These are phyloP conservation scores for Aspergillus latus DNA, from an alignment of 2,329 filamentous ascomycete species.

Conservation along the genomic window DNA sequence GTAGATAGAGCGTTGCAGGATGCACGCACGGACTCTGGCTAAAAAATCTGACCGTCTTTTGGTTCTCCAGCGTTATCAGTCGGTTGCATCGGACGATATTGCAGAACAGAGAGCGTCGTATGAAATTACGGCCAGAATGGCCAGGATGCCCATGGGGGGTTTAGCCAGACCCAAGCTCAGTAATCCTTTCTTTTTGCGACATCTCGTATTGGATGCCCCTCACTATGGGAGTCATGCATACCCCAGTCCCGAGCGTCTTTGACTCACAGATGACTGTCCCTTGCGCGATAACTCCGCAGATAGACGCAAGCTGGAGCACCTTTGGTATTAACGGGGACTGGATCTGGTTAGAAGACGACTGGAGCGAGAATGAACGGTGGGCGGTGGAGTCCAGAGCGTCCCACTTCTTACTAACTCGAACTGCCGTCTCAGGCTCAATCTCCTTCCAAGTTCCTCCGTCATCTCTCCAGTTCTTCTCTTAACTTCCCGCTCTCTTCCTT, in stretches of 20 bases:
- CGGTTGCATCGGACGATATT: background rate
- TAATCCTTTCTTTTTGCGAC: background rate
- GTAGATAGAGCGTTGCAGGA: background rate
- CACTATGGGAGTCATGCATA: background rate
- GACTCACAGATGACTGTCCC: background rate
- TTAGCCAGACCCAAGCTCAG: background rate
- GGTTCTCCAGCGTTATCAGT: background rate
- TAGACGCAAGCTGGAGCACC: background rate
- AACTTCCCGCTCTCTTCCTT: background rate
- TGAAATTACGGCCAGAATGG: no score
- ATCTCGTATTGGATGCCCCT: background rate
- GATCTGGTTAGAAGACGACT: background rate
- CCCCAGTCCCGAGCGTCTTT: background rate
- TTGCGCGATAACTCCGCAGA: conserved; percentile 4
- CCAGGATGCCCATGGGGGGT: background rate
- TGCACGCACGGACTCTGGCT: background rate
- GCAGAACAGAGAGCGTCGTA: background rate
- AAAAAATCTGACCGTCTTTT: background rate
- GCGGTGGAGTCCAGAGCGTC: background rate
- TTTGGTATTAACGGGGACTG: conserved; percentile 4
- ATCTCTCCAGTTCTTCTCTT: conserved; percentile 2
- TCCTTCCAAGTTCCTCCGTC: background rate
- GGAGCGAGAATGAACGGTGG: conserved; percentile 2
- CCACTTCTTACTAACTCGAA: conserved; percentile 9
- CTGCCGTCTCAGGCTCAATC: background rate